phyloP scores from a whole-genome alignment of 768 basidiomycete genomes.

The Ephemerocybe angulata region DNA sequence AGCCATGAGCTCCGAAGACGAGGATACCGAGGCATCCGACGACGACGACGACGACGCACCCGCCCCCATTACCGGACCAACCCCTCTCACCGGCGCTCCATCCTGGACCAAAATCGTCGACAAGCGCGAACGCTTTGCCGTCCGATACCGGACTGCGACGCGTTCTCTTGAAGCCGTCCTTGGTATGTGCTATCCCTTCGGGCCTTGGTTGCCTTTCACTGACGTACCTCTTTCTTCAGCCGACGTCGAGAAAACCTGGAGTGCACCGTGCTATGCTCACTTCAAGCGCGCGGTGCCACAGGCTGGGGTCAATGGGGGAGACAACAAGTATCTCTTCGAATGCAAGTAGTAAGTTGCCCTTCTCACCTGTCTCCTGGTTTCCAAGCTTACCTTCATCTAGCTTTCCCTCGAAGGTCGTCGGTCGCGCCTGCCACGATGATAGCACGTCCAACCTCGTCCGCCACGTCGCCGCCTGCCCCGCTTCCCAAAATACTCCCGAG shows the following conservation, averaged over 20 bases:
- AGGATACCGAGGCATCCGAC: neutral
- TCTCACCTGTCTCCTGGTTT: neutral
- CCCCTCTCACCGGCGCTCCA: no score
- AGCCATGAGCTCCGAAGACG: neutral
- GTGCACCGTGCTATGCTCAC: neutral
- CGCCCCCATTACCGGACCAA: neutral
- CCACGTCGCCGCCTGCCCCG: neutral
- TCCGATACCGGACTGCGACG: neutral
- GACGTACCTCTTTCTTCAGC: neutral
- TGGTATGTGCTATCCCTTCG: neutral
- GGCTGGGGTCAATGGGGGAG: neutral
- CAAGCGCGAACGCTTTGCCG: neutral
- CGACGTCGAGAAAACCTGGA: neutral
- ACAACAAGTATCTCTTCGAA: neutral
- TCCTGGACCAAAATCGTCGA: neutral
- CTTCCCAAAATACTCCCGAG: constrained; percentile 2
- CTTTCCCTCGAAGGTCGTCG: neutral
- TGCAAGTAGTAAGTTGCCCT: neutral
- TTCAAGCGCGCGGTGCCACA: neutral
- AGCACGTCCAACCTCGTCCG: neutral
- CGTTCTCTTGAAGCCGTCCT: neutral
- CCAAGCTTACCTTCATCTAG: neutral
- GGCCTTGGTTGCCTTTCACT: neutral
- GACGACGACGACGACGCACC: neutral
- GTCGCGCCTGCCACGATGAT: neutral